Evolutionary conservation across 208 protist species (phyloP).

Genomic region (Borovskyia barvae): DNA sequence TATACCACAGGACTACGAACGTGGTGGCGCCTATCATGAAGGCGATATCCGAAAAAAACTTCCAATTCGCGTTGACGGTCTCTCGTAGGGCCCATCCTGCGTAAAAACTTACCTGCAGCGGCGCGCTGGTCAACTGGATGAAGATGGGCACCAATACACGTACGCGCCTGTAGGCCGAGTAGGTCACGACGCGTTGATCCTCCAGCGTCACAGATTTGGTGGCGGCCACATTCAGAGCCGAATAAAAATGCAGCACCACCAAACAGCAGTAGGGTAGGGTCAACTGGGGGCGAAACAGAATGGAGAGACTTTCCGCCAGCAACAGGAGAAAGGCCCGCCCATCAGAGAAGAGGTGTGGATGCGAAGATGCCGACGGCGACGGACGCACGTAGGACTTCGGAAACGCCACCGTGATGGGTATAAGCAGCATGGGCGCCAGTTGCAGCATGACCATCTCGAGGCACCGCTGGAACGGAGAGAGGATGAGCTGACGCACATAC

Average conservation of each 20-base stretch:
- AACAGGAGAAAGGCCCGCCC: slow-evolving; percentile 38
- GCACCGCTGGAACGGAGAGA: slow-evolving; percentile 48
- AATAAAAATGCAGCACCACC: slow-evolving; percentile 60
- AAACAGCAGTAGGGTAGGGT: slow-evolving; percentile 49
- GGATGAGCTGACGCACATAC: slow-evolving; percentile 74
- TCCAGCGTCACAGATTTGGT: slow-evolving; percentile 22
- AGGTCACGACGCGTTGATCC: slow-evolving; percentile 29
- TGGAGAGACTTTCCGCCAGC: slow-evolving; percentile 44
- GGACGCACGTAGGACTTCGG: slow-evolving; percentile 16
- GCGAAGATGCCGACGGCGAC: slow-evolving; percentile 1
- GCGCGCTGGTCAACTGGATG: slow-evolving; percentile 34
- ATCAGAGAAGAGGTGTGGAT: slow-evolving; percentile 36
- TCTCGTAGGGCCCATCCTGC: slow-evolving; percentile 57
- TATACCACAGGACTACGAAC: slow-evolving; percentile 50
- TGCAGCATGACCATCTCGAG: slow-evolving; percentile 54
- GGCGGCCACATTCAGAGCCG: slow-evolving; percentile 35
- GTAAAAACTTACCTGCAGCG: slow-evolving; percentile 69
- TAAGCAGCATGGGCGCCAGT: slow-evolving; percentile 48
- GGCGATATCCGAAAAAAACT: slow-evolving; percentile 67
- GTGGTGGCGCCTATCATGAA: slow-evolving; percentile 30
- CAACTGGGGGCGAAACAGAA: slow-evolving; percentile 41
- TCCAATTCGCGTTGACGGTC: slow-evolving; percentile 73
- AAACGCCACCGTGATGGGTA: slow-evolving; percentile 27
- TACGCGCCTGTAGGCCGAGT: slow-evolving; percentile 32
- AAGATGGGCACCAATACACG: slow-evolving; percentile 59